These are phyloP conservation scores for Colletotrichum sp. DNA, from an alignment of 2,329 filamentous ascomycete species.

Conservation along the genomic window DNA sequence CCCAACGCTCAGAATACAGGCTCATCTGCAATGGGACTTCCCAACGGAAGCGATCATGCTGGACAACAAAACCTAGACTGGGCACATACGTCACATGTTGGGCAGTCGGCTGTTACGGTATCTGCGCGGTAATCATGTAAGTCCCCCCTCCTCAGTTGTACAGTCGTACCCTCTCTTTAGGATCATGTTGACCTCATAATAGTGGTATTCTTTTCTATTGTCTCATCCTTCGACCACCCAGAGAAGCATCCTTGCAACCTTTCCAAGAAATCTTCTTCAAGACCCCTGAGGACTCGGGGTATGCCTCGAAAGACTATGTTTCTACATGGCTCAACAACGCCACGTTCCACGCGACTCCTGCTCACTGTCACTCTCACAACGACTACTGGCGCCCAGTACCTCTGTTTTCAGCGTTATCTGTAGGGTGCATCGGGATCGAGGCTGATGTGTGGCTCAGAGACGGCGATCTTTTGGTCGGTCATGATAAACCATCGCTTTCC, in stretches of 20 bases:
- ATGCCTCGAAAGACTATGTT: neutral
- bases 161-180: neutral
- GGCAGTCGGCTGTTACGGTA: neutral
- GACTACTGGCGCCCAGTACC: neutral
- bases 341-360: neutral
- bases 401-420: neutral
- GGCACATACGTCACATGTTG: accelerated
- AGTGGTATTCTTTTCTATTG: neutral
- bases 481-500: conserved; percentile 61
- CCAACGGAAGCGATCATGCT: neutral
- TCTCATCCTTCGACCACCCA: neutral
- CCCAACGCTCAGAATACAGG: neutral
- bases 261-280: neutral
- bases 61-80: neutral
- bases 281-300: neutral
- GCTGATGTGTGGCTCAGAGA: conserved; percentile 55
- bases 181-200: neutral
- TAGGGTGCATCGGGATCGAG: neutral
- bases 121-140: neutral
- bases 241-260: neutral
- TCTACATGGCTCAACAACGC: neutral
- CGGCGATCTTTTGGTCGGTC: conserved; percentile 63
- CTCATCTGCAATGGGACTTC: neutral
- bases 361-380: neutral
- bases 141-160: accelerated